Conservation (phyloP, 805 yeast species). For the Ogataea pignaliae region DNA sequence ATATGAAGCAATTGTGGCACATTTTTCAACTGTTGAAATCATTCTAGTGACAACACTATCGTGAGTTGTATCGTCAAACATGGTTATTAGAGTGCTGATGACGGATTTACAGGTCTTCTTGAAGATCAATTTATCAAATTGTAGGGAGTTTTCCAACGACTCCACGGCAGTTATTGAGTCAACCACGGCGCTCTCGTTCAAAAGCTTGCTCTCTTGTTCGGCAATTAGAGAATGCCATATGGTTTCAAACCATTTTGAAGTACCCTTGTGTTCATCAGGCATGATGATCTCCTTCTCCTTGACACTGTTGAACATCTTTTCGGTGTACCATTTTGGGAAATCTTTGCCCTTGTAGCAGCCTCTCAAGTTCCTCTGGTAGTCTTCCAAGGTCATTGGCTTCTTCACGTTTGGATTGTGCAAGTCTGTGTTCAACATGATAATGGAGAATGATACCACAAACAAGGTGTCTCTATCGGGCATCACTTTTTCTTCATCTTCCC, state of each 20-base stretch:
- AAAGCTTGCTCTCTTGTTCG: constrained; percentile 34
- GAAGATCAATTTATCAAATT: constrained; percentile 72
- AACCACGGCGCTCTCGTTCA: constrained; percentile 9
- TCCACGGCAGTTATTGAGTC: constrained; percentile 10
- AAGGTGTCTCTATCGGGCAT: constrained; percentile 82
- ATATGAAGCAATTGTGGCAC: constrained; percentile 69
- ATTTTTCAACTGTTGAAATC: constrained; percentile 82
- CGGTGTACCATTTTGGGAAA: constrained; percentile 82
- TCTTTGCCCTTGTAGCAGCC: constrained; percentile 74
- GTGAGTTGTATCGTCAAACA: constrained; percentile 85
- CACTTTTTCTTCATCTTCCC: constrained; percentile 41
- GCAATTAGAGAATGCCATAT: constrained; percentile 69
- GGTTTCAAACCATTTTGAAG: constrained; percentile 88
- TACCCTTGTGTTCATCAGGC: constrained; percentile 97
- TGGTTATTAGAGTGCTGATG: constrained; percentile 67
- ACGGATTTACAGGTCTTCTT: constrained; percentile 57
- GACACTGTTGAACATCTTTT: constrained; percentile 75
- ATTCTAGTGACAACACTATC: constrained; percentile 85
- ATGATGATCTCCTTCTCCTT: constrained; percentile 85
- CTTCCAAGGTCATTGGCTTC: constrained; percentile 83
- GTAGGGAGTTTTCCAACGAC: constrained; percentile 30
- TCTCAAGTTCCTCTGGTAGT: constrained; percentile 72
- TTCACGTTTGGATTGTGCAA: constrained; percentile 89
- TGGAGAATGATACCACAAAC: constrained; percentile 83
- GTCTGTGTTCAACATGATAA: constrained; percentile 93